Percentiles rank a stretch among this genome's conserved stretches.
Conservation (phyloP, 805 yeast species). For the Ogataea neopini region DNA sequence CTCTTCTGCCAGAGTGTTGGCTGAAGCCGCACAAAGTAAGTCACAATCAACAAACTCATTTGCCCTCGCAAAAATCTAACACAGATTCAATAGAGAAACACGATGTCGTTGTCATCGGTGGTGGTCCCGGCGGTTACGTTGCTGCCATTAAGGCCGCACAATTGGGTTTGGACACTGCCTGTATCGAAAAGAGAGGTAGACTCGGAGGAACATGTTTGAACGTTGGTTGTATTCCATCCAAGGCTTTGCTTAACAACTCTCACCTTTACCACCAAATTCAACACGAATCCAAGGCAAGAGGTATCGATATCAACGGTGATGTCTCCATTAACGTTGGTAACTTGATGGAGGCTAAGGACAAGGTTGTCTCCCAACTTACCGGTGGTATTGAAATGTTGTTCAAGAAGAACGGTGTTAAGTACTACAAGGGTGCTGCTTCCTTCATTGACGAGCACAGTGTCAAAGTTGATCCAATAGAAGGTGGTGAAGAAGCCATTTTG, state of each 20-base stretch:
- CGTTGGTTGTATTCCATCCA: conserved; percentile 99
- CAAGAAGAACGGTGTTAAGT: conserved; percentile 93
- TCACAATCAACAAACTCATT: conserved; percentile 3
- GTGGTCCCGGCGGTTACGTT: conserved; percentile 99
- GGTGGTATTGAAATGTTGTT: conserved; percentile 92
- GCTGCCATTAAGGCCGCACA: conserved; percentile 99
- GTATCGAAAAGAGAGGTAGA: conserved; percentile 94
- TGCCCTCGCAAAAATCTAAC: conserved; percentile 16
- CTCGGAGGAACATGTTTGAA: conserved; percentile 98
- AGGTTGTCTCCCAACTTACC: conserved; percentile 85
- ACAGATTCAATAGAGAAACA: conserved; percentile 48
- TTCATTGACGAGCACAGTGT: conserved; percentile 79
- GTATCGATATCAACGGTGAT: conserved; percentile 76
- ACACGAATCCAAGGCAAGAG: conserved; percentile 82
- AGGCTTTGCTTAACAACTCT: conserved; percentile 91
- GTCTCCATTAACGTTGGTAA: conserved; percentile 73
- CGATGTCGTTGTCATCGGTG: conserved; percentile 94
- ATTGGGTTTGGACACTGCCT: conserved; percentile 90
- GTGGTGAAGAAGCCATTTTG: conserved; percentile 68
- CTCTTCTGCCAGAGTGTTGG: conserved; percentile 32
- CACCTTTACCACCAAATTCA: conserved; percentile 87
- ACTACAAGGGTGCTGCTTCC: conserved; percentile 91
- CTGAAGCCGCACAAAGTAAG: conserved; percentile 33
- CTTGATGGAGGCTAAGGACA: conserved; percentile 90
- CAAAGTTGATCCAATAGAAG: conserved; percentile 84